These are phyloP conservation scores for Fusarium odoratissimum DNA, from an alignment of 2,329 filamentous ascomycete species.

Conservation along the genomic window DNA sequence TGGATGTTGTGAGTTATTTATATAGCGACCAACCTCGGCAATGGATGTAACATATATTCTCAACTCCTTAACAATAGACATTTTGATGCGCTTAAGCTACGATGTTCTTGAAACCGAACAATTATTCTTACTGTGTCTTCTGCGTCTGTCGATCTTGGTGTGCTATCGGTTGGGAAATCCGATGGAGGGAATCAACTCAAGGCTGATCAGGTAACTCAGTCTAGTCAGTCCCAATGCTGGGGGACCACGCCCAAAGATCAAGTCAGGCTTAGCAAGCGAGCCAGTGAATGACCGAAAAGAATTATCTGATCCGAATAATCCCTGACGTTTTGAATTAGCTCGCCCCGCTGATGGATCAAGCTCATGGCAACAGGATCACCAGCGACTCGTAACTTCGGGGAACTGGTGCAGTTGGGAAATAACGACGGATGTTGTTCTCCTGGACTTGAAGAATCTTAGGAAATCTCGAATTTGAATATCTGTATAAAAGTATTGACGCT, in stretches of 20 bases:
- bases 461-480: neutral
- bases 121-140: too few species aligned
- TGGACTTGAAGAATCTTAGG: neutral
- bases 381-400: neutral
- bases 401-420: neutral
- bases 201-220: slow-evolving; percentile 33
- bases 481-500: neutral
- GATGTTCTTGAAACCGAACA: neutral
- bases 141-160: neutral
- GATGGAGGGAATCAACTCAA: neutral
- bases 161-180: neutral
- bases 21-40: neutral
- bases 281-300: slow-evolving; percentile 26
- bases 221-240: neutral
- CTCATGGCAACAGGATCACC: neutral
- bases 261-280: neutral
- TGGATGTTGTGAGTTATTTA: slow-evolving; percentile 23
- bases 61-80: neutral
- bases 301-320: slow-evolving; percentile 53
- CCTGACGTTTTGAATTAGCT: slow-evolving; percentile 1
- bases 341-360: slow-evolving; percentile 6
- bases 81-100: neutral
- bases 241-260: neutral
- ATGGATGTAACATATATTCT: neutral
- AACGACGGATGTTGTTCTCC: neutral